phyloP scores from a whole-genome alignment of 73 alveolate species.

The Effrenium voratum region DNA sequence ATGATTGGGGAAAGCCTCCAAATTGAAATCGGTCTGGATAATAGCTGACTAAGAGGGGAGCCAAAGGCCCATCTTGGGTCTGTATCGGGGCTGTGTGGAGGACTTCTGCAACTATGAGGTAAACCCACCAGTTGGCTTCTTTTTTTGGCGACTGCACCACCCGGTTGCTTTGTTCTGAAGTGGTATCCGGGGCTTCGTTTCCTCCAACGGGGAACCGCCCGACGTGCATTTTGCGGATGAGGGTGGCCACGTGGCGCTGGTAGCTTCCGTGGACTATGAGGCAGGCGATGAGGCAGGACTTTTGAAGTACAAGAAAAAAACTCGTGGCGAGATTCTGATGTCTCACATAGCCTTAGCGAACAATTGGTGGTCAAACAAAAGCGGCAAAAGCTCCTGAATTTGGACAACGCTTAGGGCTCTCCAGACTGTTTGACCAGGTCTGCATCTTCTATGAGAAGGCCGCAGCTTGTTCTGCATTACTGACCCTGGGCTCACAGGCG shows the following conservation, averaged over 20 bases:
- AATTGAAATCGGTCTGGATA: no score
- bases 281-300: slow-evolving; percentile 12
- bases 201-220: no score
- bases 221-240: no score
- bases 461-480: not conserved
- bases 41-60: no score
- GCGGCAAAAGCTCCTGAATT: not conserved
- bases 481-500: not conserved
- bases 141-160: no score
- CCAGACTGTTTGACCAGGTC: not conserved
- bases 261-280: slow-evolving; percentile 43
- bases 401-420: not conserved
- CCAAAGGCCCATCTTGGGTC: no score
- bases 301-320: not conserved
- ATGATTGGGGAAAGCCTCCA: no score
- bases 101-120: no score
- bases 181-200: no score
- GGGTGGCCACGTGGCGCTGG: slow-evolving; percentile 44
- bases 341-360: not conserved
- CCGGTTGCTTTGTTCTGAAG: no score
- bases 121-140: no score
- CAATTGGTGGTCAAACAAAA: not conserved
- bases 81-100: no score
- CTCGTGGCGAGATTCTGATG: not conserved
- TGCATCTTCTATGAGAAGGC: slow-evolving; percentile 54